Percentiles rank a stretch among this genome's conserved stretches.
Conservation (phyloP, 768 basidiomycete species). For the Pleurotus sapidus region DNA sequence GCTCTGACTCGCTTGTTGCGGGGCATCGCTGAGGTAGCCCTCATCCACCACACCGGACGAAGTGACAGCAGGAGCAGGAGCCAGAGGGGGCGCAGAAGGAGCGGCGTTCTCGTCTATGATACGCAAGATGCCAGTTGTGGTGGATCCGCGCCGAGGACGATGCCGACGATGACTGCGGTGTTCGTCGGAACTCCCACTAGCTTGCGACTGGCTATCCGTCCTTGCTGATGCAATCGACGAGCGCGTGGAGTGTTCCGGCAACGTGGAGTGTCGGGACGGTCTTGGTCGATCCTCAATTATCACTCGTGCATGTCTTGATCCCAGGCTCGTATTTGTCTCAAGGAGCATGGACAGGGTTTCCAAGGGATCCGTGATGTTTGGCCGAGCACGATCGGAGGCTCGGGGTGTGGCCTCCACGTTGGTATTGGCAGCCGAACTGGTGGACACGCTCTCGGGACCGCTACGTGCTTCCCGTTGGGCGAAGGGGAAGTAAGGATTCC, state of each 20-base stretch:
- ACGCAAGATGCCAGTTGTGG: background rate
- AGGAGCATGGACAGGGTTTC: slow-evolving; percentile 6
- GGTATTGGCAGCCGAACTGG: background rate
- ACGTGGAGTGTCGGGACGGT: background rate
- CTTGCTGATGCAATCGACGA: background rate
- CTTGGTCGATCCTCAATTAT: slow-evolving; percentile 7
- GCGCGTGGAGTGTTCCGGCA: background rate
- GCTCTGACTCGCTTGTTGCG: background rate
- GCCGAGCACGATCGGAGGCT: background rate
- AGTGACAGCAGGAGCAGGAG: background rate
- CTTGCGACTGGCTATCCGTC: background rate
- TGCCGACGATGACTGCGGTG: background rate
- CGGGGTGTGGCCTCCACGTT: slow-evolving; percentile 7
- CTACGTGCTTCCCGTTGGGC: background rate
- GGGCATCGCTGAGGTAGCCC: slow-evolving; percentile 5
- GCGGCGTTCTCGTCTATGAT: background rate
- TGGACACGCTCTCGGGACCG: background rate
- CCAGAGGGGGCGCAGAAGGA: background rate
- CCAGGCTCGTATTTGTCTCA: background rate
- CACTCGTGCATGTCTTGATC: slow-evolving; percentile 6
- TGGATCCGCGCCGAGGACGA: background rate
- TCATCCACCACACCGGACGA: slow-evolving; percentile 1
- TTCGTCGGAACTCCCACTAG: background rate
- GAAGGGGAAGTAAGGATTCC: slow-evolving; percentile 2
- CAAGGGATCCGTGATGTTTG: background rate